Percentiles rank a stretch among this genome's conserved stretches.
These are phyloP conservation scores for Penicillium olsonii DNA, from an alignment of 2,329 filamentous ascomycete species.

Conservation along the genomic window DNA sequence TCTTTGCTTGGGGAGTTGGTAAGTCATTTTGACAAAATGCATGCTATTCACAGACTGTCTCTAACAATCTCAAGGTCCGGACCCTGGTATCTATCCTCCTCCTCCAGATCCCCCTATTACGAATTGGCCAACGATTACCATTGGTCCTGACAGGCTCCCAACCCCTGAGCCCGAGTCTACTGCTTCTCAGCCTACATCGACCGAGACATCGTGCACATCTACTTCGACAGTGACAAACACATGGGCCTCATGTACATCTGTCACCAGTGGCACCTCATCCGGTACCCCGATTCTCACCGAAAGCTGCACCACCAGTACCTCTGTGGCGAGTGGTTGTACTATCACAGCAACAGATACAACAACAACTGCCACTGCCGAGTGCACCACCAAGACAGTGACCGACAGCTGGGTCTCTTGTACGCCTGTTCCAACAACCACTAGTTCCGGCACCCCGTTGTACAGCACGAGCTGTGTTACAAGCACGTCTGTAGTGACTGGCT, in stretches of 20 bases:
- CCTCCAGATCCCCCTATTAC: neutral
- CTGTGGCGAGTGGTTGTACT: neutral
- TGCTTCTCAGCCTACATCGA: neutral
- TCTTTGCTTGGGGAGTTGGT: slow-evolving; percentile 1
- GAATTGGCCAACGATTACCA: neutral
- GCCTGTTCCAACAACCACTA: neutral
- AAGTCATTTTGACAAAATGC: neutral
- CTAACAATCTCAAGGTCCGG: neutral
- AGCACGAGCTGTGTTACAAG: neutral
- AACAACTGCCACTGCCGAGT: neutral
- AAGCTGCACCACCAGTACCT: neutral
- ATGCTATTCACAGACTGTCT: neutral
- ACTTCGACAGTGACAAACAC: neutral
- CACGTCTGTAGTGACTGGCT: neutral
- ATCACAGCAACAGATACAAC: neutral
- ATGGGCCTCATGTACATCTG: neutral
- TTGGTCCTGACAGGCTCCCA: neutral
- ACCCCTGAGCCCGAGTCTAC: neutral
- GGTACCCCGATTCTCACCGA: neutral
- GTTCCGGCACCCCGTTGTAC: neutral
- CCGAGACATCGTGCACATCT: neutral
- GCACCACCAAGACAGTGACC: neutral
- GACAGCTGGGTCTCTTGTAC: slow-evolving; percentile 1
- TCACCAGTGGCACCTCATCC: neutral
- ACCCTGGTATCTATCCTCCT: neutral